Evolutionary conservation across 106 monocot species (phyloP).

Genomic region (Alisma plantagoaquatica): DNA sequence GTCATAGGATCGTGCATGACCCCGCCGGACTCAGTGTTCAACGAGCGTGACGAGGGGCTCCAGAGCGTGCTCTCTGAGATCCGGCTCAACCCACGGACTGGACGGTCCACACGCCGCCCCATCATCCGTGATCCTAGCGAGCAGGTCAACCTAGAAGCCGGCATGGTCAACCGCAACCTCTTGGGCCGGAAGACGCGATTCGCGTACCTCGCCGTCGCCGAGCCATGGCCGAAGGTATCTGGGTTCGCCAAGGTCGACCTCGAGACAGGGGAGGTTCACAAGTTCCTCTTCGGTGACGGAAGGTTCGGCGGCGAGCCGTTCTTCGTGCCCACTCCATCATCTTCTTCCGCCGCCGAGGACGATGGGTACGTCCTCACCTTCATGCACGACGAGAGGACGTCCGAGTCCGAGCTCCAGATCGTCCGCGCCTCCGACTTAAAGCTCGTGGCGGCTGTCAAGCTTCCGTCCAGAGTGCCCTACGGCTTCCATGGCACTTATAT

Average conservation of each 20-base stretch:
- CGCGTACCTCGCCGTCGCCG: slow-evolving; percentile 83
- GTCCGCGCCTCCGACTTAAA: slow-evolving; percentile 53
- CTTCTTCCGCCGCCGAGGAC: slow-evolving; percentile 17
- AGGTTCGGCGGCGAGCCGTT: slow-evolving; percentile 68
- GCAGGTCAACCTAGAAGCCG: slow-evolving; percentile 55
- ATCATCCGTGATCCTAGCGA: slow-evolving; percentile 13
- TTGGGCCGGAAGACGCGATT: slow-evolving; percentile 62
- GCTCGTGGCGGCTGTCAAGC: slow-evolving; percentile 48
- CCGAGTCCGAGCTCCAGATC: slow-evolving; percentile 44
- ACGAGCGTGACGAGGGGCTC: slow-evolving; percentile 31
- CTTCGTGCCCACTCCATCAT: slow-evolving; percentile 30
- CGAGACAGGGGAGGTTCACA: slow-evolving; percentile 35
- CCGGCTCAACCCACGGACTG: slow-evolving; percentile 40
- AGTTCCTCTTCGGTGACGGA: slow-evolving; percentile 38
- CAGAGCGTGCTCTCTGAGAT: slow-evolving; percentile 58
- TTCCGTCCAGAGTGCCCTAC: slow-evolving; percentile 80
- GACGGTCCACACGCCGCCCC: slow-evolving; percentile 37
- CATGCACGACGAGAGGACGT: slow-evolving; percentile 48
- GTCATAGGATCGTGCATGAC: slow-evolving; percentile 85
- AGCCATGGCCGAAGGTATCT: slow-evolving; percentile 89
- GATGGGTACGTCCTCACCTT: slow-evolving; percentile 53
- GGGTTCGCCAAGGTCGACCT: slow-evolving; percentile 87
- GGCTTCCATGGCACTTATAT: slow-evolving; percentile 92
- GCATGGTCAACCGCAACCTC: slow-evolving; percentile 78
- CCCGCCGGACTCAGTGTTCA: slow-evolving; percentile 63